Base-by-base conservation (phyloP, 78 protist genomes). In the Guillardia theta region DNA sequence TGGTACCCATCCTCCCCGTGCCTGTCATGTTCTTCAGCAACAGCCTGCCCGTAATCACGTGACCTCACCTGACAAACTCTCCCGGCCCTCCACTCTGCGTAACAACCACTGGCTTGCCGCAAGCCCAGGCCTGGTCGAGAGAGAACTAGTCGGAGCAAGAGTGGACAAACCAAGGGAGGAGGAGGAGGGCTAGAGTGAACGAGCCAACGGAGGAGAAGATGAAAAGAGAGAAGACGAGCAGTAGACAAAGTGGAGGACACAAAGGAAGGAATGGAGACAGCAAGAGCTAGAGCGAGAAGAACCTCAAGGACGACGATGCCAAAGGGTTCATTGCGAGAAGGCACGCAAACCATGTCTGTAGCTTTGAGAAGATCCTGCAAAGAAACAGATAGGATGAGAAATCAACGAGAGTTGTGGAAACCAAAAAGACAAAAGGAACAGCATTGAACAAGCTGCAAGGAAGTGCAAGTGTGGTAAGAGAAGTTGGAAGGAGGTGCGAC, bases 291-390 rank as follows among this genome's bases (percentile, higher is more conserved):
- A 50, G 15, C 30, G 58, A 50, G 58, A 50, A 15, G 15, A 15
- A 50, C 43, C 54, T 93, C 94, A 30, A 93, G 48, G 37, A 83
- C 87, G 33, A 93, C 94, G 78, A 93, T 78, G 4, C 94, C 94
- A 33, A 93, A 93, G 33, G 94, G 94, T 45, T 58, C 94, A 64
- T 47, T 53, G 15, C 54, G 33, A 33, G 94, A 92, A n/a, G 94
- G 58, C 80, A 92, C 54, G 50, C 44, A 36, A 4, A 43, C 88
- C 9, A 30, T 41, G 88, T 77, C 88, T 45, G 54, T 44, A 3
- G n/a, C 48, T 48, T 77, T 36, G 48, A 41, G 12, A 36, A 22
- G 80, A 21, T 64, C 43, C 43, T 30, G 9, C 39, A 30, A 22
- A 4, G 80, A 10, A 21, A 36, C 80, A 43, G 37, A 36, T 22